A percentile compares a stretch with the other conserved stretches of the same genome.
These are phyloP conservation scores for Pichia nakasei DNA, from an alignment of 805 yeast species.

Conservation along the genomic window DNA sequence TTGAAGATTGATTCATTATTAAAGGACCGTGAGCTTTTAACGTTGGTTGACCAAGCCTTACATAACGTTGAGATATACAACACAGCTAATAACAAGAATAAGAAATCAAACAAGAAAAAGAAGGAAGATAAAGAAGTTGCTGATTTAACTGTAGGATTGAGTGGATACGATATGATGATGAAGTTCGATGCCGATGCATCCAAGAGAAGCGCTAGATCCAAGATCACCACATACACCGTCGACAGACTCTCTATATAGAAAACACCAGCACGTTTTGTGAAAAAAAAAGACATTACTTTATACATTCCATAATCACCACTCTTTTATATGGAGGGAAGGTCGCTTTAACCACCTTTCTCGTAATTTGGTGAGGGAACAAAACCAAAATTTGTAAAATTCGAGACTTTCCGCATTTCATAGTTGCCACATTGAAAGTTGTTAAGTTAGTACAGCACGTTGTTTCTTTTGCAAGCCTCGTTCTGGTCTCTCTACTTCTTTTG, in stretches of 20 bases:
- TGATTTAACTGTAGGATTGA: not conserved
- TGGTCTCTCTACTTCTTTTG: not conserved
- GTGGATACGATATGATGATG: not conserved
- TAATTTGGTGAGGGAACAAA: no score
- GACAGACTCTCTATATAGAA: not conserved
- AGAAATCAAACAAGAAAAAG: constrained; percentile 12
- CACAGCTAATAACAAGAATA: constrained; percentile 7
- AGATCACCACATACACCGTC: not conserved
- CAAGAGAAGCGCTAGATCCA: not conserved
- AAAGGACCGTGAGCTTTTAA: constrained; percentile 35
- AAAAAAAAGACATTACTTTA: no score
- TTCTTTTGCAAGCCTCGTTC: no score
- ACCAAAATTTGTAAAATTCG: no score
- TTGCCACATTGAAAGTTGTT: no score
- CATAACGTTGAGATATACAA: constrained; percentile 16
- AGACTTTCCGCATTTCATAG: no score
- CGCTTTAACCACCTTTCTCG: no score
- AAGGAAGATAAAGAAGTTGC: not conserved
- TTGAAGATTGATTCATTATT: constrained; percentile 27
- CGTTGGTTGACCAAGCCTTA: constrained; percentile 39
- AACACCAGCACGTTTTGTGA: no score
- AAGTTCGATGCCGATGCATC: not conserved
- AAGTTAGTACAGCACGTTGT: no score
- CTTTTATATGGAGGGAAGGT: no score
- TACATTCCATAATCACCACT: no score